phyloP scores from a whole-genome alignment of 1,139 yeast genomes.

The Schwanniomyces etchellsii region DNA sequence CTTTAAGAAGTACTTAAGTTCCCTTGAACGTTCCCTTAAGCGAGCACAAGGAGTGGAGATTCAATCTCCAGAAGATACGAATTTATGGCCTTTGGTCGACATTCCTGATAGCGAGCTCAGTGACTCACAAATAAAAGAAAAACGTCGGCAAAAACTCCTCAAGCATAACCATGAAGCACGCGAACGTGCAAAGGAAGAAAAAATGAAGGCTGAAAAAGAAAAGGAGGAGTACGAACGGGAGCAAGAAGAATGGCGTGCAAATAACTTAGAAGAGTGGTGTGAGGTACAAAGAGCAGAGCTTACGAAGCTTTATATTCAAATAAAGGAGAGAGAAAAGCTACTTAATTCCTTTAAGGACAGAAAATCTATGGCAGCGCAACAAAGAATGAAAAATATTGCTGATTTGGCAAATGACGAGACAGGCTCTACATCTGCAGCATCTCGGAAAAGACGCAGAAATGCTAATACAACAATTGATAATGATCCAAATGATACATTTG shows the following conservation, averaged over 20 bases:
- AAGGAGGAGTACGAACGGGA: constrained; percentile 50
- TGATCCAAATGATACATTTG: constrained; percentile 91
- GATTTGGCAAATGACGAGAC: constrained; percentile 74
- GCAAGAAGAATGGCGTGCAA: constrained; percentile 73
- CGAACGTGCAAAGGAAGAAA: constrained; percentile 74
- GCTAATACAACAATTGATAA: constrained; percentile 68
- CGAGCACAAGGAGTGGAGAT: constrained; percentile 59
- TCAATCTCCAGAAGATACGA: constrained; percentile 45
- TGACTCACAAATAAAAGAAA: constrained; percentile 80
- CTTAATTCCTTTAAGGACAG: constrained; percentile 80
- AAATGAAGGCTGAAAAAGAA: constrained; percentile 46
- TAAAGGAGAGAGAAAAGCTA: constrained; percentile 65
- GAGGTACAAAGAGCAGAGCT: constrained; percentile 60
- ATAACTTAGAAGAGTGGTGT: constrained; percentile 78
- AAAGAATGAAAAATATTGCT: constrained; percentile 88
- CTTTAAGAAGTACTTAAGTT: constrained; percentile 61
- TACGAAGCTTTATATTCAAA: constrained; percentile 46
- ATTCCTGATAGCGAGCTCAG: constrained; percentile 77
- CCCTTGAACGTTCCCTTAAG: constrained; percentile 63
- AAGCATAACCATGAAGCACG: constrained; percentile 90
- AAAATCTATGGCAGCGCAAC: constrained; percentile 87
- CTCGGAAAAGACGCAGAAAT: constrained; percentile 48
- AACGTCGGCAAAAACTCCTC: constrained; percentile 73
- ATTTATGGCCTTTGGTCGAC: constrained; percentile 71
- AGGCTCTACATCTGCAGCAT: constrained; percentile 32